These are phyloP conservation scores for Neurospora africana DNA, from an alignment of 495 filamentous ascomycete genomes.

Conservation along the genomic window DNA sequence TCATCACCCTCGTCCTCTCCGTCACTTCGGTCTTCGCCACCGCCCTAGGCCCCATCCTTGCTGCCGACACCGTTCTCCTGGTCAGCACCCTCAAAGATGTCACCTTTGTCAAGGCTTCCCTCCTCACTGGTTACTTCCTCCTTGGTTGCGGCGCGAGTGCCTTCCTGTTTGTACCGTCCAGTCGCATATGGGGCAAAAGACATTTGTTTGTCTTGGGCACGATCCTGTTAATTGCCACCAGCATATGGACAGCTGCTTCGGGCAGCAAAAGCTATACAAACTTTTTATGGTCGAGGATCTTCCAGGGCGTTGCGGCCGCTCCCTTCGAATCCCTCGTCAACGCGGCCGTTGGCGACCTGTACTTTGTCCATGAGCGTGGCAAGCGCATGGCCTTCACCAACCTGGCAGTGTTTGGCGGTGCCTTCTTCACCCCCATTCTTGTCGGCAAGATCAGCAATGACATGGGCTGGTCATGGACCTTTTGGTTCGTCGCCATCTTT, in stretches of 20 bases:
- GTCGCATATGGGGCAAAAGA: conserved; percentile 86
- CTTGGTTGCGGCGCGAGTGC: conserved; percentile 73
- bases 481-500: conserved; percentile 68
- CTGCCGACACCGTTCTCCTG: conserved; percentile 72
- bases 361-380: conserved; percentile 73
- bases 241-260: conserved; percentile 69
- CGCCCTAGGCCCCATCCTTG: conserved; percentile 71
- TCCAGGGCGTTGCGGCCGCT: conserved; percentile 65
- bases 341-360: conserved; percentile 66
- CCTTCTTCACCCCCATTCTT: conserved; percentile 82
- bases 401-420: conserved; percentile 79
- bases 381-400: conserved; percentile 87
- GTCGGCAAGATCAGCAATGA: conserved; percentile 74
- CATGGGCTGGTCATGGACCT: conserved; percentile 71
- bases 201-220: conserved; percentile 79
- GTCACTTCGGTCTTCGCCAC: conserved; percentile 71
- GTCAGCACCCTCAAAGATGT: conserved; percentile 40
- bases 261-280: conserved; percentile 49
- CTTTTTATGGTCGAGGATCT: conserved; percentile 62
- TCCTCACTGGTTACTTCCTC: conserved; percentile 81
- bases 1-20: conserved; percentile 68
- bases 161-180: conserved; percentile 73
- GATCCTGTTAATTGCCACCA: conserved; percentile 57
- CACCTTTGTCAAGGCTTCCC: conserved; percentile 59
- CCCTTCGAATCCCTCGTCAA: conserved; percentile 73